Evolutionary conservation across 805 yeast genomes (phyloP).

Genomic region (Sungouiozyma ichnusensis): DNA sequence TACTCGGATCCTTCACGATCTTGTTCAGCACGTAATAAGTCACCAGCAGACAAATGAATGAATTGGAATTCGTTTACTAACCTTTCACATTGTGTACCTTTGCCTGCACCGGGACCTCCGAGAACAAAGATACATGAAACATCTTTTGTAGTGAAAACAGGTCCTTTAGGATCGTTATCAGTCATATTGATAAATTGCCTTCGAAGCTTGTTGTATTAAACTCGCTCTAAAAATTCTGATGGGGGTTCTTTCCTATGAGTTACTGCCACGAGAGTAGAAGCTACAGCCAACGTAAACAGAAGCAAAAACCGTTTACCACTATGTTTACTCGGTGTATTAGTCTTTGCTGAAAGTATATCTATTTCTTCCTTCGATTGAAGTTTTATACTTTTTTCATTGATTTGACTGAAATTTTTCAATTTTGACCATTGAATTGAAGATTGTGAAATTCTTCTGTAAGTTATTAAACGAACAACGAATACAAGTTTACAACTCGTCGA

Average conservation of each 20-base stretch:
- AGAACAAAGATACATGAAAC: constrained; percentile 79
- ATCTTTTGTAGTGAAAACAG: constrained; percentile 51
- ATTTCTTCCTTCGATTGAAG: background rate
- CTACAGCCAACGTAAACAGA: constrained; percentile 37
- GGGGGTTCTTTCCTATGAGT: constrained; percentile 37
- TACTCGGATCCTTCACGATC: constrained; percentile 66
- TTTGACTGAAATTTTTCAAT: background rate
- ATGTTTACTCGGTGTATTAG: background rate
- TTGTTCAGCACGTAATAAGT: constrained; percentile 87
- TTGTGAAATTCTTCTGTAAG: background rate
- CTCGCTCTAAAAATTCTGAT: constrained; percentile 34
- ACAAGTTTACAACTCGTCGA: no score
- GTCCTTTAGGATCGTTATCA: constrained; percentile 9
- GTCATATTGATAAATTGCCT: no score
- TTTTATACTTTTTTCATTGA: no score
- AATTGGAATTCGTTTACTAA: constrained; percentile 73
- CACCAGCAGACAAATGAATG: constrained; percentile 93
- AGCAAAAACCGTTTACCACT: constrained; percentile 31
- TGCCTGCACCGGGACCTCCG: constrained; percentile 98
- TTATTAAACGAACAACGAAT: no score
- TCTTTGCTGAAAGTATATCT: background rate
- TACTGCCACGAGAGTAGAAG: constrained; percentile 36
- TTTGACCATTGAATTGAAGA: background rate
- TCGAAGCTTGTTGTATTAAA: background rate
- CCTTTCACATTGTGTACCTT: constrained; percentile 91